Percentiles rank a stretch among this genome's conserved stretches.
These are phyloP conservation scores for Sistotremastrum niveocremeum DNA, from an alignment of 768 basidiomycete genomes.

Conservation along the genomic window DNA sequence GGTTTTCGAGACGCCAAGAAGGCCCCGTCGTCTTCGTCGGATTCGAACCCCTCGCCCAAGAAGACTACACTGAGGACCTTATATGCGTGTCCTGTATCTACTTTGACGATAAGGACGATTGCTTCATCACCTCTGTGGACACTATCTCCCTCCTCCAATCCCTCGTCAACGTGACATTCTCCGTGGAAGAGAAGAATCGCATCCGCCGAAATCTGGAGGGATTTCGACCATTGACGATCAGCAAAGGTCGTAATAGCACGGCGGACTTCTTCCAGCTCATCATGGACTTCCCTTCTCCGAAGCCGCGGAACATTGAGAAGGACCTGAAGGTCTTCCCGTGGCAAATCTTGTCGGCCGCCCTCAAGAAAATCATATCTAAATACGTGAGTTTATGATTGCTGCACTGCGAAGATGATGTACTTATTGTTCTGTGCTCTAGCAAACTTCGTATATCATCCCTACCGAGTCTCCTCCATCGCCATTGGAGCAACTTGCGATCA, in stretches of 20 bases:
- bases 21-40: constrained; percentile 65
- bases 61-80: constrained; percentile 59
- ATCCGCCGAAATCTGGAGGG: constrained; percentile 92
- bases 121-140: constrained; percentile 90
- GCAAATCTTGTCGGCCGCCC: constrained; percentile 51
- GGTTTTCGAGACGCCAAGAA: constrained; percentile 68
- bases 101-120: constrained; percentile 59
- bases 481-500: too few species aligned
- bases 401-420: background rate
- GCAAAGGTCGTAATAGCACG: constrained; percentile 68
- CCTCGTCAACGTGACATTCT: constrained; percentile 59
- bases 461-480: too few species aligned
- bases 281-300: constrained; percentile 91
- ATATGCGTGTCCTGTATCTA: constrained; percentile 93
- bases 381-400: constrained; percentile 40
- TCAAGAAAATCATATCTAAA: constrained; percentile 75
- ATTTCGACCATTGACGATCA: constrained; percentile 79
- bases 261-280: constrained; percentile 89
- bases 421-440: too few species aligned
- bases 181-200: constrained; percentile 93
- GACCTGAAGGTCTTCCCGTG: constrained; percentile 84
- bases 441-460: too few species aligned
- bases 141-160: constrained; percentile 88
- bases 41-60: constrained; percentile 61
- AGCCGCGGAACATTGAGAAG: constrained; percentile 95